Percentiles rank a stretch among this genome's conserved stretches.
Conservation (phyloP, 2,329 filamentous ascomycete species). For the Sclerotinia glacialis region DNA sequence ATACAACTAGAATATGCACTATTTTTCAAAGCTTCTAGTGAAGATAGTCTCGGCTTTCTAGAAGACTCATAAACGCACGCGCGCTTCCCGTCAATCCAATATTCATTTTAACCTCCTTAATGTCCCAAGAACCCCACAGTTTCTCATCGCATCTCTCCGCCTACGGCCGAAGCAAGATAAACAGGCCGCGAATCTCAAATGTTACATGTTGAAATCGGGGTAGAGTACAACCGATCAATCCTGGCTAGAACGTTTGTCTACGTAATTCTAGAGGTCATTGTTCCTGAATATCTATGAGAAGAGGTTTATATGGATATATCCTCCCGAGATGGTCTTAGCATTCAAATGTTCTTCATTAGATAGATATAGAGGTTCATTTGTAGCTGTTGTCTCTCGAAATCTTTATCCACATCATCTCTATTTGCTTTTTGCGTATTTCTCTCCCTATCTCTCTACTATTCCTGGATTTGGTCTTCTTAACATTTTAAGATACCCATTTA, state of each 20-base stretch:
- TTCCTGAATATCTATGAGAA: constrained; percentile 2
- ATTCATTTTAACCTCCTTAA: constrained; percentile 3
- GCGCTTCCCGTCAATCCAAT: constrained; percentile 9
- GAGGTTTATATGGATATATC: constrained; percentile 8
- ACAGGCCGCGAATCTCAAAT: constrained; percentile 15
- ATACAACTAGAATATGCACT: background rate
- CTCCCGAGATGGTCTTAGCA: background rate
- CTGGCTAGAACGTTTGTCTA: constrained; percentile 4
- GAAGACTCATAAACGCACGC: background rate
- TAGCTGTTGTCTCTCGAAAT: background rate
- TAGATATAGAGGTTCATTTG: constrained; percentile 8
- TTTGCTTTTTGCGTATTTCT: background rate
- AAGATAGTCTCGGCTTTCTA: background rate
- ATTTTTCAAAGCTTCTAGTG: constrained; percentile 1
- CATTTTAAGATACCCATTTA: constrained; percentile 9
- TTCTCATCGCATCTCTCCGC: constrained; percentile 9
- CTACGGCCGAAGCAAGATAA: constrained; percentile 3
- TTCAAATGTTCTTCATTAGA: background rate
- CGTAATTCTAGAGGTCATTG: constrained; percentile 16
- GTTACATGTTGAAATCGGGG: constrained; percentile 18
- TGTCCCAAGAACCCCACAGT: constrained; percentile 8
- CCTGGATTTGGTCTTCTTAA: background rate
- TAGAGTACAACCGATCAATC: background rate
- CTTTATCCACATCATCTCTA: background rate
- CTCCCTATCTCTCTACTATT: background rate